Percentiles rank a stretch among this genome's conserved stretches.
These are phyloP conservation scores for Inga laurina DNA, from an alignment of 306 rosid genomes.

Conservation along the genomic window DNA sequence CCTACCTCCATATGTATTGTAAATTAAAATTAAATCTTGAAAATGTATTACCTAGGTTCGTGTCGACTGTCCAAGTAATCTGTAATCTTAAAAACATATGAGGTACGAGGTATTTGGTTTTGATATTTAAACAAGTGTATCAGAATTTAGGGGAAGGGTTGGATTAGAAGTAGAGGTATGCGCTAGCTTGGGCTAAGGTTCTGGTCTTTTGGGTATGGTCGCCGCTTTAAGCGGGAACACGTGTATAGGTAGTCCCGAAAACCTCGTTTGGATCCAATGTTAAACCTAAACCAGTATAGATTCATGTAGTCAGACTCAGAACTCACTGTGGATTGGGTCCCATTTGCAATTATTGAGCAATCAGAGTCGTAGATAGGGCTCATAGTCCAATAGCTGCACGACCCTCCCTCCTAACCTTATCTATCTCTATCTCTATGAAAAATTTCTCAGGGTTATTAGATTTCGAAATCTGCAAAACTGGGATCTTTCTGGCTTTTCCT, in stretches of 20 bases:
- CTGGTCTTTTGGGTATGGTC: background rate
- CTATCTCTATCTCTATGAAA: background rate
- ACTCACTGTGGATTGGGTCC: conserved; percentile 35
- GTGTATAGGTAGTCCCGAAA: conserved; percentile 40
- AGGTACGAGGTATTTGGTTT: background rate
- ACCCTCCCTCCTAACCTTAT: conserved; percentile 20
- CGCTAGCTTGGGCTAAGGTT: background rate
- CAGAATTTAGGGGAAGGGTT: background rate
- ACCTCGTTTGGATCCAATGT: conserved; percentile 25
- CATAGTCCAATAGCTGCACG: conserved; percentile 1
- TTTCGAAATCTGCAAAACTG: background rate
- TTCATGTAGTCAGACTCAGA: background rate
- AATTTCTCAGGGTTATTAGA: background rate
- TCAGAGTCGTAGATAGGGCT: conserved; percentile 17
- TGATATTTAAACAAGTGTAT: conserved; percentile 1
- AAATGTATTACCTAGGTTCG: conserved; percentile 34
- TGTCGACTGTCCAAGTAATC: background rate
- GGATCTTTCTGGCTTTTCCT: background rate
- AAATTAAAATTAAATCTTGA: background rate
- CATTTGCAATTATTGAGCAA: conserved; percentile 33
- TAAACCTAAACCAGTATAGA: conserved; percentile 8
- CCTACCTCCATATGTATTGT: background rate
- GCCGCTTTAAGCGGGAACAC: conserved; percentile 27
- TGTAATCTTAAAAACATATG: background rate
- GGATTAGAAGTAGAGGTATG: background rate